Conservation (phyloP, 2,329 filamentous ascomycete genomes). For the Fusarium sp. region DNA sequence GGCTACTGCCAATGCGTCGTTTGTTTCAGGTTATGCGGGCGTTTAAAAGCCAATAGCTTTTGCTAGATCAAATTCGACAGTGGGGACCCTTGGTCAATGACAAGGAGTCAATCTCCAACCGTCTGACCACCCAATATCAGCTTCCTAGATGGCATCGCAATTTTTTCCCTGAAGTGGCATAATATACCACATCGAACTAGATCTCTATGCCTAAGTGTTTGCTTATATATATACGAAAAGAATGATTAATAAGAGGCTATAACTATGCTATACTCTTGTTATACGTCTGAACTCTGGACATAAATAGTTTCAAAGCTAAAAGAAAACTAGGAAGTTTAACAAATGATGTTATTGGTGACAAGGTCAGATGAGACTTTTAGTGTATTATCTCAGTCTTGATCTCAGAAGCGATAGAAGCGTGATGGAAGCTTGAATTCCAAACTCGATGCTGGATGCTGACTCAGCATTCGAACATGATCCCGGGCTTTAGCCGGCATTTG, state of each 20-base stretch:
- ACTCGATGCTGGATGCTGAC: background rate
- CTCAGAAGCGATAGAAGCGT: background rate
- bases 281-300: too few species aligned
- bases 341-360: background rate
- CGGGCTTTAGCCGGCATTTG: slow-evolving; percentile 39
- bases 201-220: background rate
- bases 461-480: background rate
- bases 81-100: slow-evolving; percentile 30
- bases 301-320: background rate
- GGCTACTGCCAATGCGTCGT: slow-evolving; percentile 49
- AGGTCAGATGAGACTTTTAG: background rate
- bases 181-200: background rate
- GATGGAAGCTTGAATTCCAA: background rate
- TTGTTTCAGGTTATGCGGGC: slow-evolving; percentile 57
- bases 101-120: slow-evolving; percentile 20
- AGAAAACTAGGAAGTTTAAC: background rate
- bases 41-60: slow-evolving; percentile 50
- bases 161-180: background rate
- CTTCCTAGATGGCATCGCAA: background rate
- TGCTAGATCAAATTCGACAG: slow-evolving; percentile 14
- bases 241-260: background rate
- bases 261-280: background rate
- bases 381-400: background rate
- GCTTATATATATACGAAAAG: background rate
- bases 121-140: slow-evolving; percentile 29